Evolutionary conservation across 2,329 filamentous ascomycete genomes (phyloP).

Genomic region (Chrysoporthe deuterocubensis): DNA sequence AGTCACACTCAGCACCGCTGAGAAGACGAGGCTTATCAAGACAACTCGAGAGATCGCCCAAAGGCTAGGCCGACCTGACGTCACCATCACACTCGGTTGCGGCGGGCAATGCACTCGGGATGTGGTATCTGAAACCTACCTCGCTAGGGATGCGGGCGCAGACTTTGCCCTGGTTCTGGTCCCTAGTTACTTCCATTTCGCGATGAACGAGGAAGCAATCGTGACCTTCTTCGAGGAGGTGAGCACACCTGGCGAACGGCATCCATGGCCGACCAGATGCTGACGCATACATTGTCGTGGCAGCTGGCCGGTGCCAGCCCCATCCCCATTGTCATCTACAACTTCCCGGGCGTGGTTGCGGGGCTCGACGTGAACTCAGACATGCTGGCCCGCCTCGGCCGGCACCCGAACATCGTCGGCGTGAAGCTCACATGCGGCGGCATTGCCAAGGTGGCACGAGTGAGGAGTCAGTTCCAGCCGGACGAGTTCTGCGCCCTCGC

Average conservation of each 20-base stretch:
- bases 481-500: conserved; percentile 68
- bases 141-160: conserved; percentile 65
- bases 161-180: conserved; percentile 71
- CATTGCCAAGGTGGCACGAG: conserved; percentile 69
- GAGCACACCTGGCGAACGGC: conserved; percentile 35
- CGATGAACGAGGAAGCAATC: conserved; percentile 64
- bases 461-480: conserved; percentile 50
- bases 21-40: conserved; percentile 64
- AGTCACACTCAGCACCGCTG: conserved; percentile 67
- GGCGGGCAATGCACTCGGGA: conserved; percentile 69
- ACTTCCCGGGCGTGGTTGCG: conserved; percentile 70
- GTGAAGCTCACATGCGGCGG: conserved; percentile 74
- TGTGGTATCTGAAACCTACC: conserved; percentile 65
- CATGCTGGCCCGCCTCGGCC: conserved; percentile 60
- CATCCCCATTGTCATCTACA: conserved; percentile 72
- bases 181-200: conserved; percentile 72
- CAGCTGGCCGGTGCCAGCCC: conserved; percentile 59
- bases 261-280: background rate
- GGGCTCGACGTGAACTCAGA: conserved; percentile 72
- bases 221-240: conserved; percentile 64
- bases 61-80: conserved; percentile 55
- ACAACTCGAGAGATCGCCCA: conserved; percentile 65
- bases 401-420: conserved; percentile 68
- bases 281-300: background rate
- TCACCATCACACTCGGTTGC: conserved; percentile 70